A percentile compares a stretch with the other conserved stretches of the same genome.
Conservation (phyloP, 2,329 filamentous ascomycete species). For the Diaporthe vaccinii region DNA sequence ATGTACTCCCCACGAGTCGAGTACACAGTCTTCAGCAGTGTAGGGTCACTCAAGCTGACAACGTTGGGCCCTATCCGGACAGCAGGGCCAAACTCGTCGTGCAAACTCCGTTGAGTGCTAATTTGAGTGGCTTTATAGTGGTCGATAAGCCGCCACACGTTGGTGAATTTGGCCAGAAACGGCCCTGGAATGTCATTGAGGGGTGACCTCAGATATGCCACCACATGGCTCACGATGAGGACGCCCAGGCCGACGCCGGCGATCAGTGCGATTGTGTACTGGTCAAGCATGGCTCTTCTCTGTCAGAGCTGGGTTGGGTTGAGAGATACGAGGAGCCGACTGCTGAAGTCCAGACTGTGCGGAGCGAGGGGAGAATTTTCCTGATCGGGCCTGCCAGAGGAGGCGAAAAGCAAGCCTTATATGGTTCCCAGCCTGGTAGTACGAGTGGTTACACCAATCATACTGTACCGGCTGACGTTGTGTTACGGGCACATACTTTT, state of each 20-base stretch:
- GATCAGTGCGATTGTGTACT: background rate
- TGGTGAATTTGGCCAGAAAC: slow-evolving; percentile 24
- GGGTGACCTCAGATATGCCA: slow-evolving; percentile 23
- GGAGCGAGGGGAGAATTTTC: background rate
- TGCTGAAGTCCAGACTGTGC: no score
- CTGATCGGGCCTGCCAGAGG: background rate
- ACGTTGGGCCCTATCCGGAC: slow-evolving; percentile 33
- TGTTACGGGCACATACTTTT: background rate
- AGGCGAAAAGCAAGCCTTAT: background rate
- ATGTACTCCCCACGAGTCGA: slow-evolving; percentile 30
- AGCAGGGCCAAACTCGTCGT: slow-evolving; percentile 10
- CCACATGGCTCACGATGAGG: background rate
- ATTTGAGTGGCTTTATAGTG: slow-evolving; percentile 28
- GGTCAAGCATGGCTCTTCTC: background rate
- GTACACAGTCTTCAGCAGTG: slow-evolving; percentile 34
- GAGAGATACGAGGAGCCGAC: no score
- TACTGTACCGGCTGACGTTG: background rate
- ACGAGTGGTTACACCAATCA: background rate
- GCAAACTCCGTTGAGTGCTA: background rate
- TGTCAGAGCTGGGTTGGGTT: background rate
- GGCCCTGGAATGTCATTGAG: slow-evolving; percentile 29
- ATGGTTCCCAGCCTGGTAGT: background rate
- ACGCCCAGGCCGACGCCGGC: slow-evolving; percentile 21
- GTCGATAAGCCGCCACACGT: slow-evolving; percentile 35
- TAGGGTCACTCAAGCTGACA: slow-evolving; percentile 34